These are phyloP conservation scores for Exophiala calicioides DNA, from an alignment of 2,329 filamentous ascomycete genomes.

Conservation along the genomic window DNA sequence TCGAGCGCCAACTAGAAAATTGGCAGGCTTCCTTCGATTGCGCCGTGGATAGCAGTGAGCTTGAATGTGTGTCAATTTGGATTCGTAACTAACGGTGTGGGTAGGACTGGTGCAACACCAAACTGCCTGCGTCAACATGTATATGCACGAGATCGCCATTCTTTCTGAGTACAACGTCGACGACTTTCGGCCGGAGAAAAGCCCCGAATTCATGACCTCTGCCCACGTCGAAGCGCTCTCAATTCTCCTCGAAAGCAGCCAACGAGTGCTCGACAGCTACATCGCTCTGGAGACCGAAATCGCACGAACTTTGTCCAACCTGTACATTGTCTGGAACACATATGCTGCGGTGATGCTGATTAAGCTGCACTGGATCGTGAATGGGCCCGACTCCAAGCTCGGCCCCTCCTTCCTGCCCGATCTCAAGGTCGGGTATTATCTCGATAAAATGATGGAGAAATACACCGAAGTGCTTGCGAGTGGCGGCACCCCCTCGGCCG, in stretches of 20 bases:
- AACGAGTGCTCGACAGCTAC: conserved; percentile 66
- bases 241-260: conserved; percentile 62
- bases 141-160: conserved; percentile 73
- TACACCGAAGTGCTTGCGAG: conserved; percentile 64
- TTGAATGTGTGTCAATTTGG: too few species aligned
- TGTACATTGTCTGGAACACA: conserved; percentile 70
- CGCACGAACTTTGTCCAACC: conserved; percentile 66
- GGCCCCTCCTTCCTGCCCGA: conserved; percentile 68
- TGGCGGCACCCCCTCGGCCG: conserved; percentile 63
- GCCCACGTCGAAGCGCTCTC: conserved; percentile 68
- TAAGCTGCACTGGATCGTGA: conserved; percentile 70
- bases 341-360: conserved; percentile 71
- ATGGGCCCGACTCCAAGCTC: conserved; percentile 63
- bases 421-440: conserved; percentile 64
- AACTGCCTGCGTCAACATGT: conserved; percentile 66
- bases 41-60: conserved; percentile 59
- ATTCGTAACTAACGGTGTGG: too few species aligned
- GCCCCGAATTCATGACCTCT: conserved; percentile 44
- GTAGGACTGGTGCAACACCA: conserved; percentile 55
- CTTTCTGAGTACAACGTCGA: conserved; percentile 63
- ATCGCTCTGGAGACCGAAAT: conserved; percentile 58
- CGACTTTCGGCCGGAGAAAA: conserved; percentile 43
- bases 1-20: conserved; percentile 64
- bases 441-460: conserved; percentile 69
- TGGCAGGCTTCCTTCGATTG: conserved; percentile 57